These are phyloP conservation scores for Rhododendron griersonianum DNA, from an alignment of 148 eudicot species.

Conservation along the genomic window DNA sequence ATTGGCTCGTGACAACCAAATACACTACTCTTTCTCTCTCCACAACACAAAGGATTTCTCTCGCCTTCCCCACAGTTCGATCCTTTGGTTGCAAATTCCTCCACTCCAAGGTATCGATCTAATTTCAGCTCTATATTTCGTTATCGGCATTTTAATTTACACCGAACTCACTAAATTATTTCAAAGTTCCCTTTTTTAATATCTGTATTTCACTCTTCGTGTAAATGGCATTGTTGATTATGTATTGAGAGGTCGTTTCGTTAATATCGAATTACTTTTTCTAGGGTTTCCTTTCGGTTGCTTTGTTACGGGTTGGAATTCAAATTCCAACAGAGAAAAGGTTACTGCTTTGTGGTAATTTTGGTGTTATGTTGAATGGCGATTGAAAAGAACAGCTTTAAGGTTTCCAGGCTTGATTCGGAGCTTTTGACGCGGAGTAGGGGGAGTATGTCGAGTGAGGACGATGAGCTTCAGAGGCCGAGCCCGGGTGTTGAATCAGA, in stretches of 20 bases:
- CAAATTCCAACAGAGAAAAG: not conserved
- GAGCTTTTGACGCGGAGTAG: slow-evolving; percentile 61
- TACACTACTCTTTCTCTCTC: not conserved
- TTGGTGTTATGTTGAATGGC: slow-evolving; percentile 54
- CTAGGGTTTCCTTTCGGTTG: slow-evolving; percentile 7
- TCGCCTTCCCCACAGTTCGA: slow-evolving; percentile 9
- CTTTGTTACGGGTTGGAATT: slow-evolving; percentile 6
- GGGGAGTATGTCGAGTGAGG: slow-evolving; percentile 80
- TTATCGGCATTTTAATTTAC: not conserved
- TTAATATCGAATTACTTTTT: not conserved
- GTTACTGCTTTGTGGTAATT: slow-evolving; percentile 5
- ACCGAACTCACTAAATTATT: not conserved
- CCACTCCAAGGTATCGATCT: slow-evolving; percentile 8
- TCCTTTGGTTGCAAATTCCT: slow-evolving; percentile 1
- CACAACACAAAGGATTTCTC: not conserved
- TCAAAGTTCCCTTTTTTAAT: not conserved
- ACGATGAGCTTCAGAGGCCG: slow-evolving; percentile 42
- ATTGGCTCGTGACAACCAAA: not conserved
- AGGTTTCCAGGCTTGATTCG: slow-evolving; percentile 54
- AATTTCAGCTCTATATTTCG: not conserved
- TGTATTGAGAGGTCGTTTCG: not conserved
- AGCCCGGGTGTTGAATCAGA: slow-evolving; percentile 43
- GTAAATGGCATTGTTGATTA: not conserved
- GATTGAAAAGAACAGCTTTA: slow-evolving; percentile 81
- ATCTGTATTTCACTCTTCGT: not conserved